Percentiles rank a stretch among this genome's conserved stretches.
These are phyloP conservation scores for Pulicaria dysenterica DNA, from an alignment of 129 eudicot species.

Conservation along the genomic window DNA sequence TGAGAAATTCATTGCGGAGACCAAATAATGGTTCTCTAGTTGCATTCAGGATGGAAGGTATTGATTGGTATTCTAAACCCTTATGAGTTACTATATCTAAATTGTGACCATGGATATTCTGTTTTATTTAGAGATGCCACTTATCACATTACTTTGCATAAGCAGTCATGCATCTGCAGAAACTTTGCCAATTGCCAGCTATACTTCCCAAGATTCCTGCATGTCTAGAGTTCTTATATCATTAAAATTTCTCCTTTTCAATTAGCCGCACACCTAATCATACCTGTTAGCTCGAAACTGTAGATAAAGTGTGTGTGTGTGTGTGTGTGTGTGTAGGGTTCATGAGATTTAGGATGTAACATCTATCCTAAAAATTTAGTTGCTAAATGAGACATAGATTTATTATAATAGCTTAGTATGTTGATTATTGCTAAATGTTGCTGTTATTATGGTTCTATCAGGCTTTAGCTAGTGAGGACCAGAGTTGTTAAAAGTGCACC, in stretches of 20 bases:
- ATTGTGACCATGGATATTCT: background rate
- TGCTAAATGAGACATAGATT: constrained; percentile 1
- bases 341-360: background rate
- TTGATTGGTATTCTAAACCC: constrained; percentile 11
- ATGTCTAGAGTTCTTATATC: background rate
- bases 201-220: background rate
- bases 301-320: constrained; percentile 3
- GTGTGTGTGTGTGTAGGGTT: background rate
- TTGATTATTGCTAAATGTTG: background rate
- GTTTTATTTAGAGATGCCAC: background rate
- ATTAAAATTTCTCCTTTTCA: background rate
- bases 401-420: background rate
- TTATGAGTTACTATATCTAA: background rate
- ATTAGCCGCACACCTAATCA: background rate
- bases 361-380: background rate
- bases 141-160: constrained; percentile 4
- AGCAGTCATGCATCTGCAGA: background rate
- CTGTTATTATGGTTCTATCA: background rate
- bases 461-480: too few relatives aligned
- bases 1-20: constrained; percentile 80
- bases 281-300: background rate
- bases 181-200: background rate
- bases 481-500: too few relatives aligned
- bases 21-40: constrained; percentile 38
- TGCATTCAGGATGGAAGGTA: constrained; percentile 34